Evolutionary conservation across 495 filamentous ascomycete genomes (phyloP), one percentile per base, ranked within the genome.

Genomic region (Penicilliopsis zonata): DNA sequence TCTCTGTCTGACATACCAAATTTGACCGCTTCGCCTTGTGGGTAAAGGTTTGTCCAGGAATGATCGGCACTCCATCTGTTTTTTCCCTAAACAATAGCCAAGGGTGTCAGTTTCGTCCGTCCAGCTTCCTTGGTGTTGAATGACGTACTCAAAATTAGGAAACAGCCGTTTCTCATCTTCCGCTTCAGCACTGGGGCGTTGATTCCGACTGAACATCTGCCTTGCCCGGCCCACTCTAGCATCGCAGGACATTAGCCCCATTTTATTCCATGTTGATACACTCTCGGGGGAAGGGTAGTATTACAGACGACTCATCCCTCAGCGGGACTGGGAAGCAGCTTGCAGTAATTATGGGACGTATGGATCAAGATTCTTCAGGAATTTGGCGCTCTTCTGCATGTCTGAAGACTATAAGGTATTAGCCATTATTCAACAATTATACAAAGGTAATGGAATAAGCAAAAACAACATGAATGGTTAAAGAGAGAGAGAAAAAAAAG

Each of bases 251-350:
- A 31, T 31, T 16, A 31, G 30, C 4, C 12, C 26, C 26, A 13
- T 6, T 24, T 24, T 24, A 24, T 7, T 7, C 22, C 22, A 7
- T 24, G 7, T 24, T 24, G 7, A 24, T n/a, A n/a, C 22, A 24
- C n/a, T 24, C n/a, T 6, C 7, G n/a, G 22, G n/a, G 26, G n/a
- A 16, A 22, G 28, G 39, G 40, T 34, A 50, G 50, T 47, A 41
- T 43, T 52, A 57, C 56, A 44, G 38, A 35, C 37, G 28, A 40
- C 35, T 33, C 37, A 49, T 46, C 29, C 46, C 53, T 50, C 52
- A 29, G 36, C 36, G 34, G 35, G 31, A 37, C 18, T 35, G 39
- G 29, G 52, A 40, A 39, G 35, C 30, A 20, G 44, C 36, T 26
- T 41, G 36, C 38, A 37, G 53, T 35, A 46, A 38, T 45, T 35